A percentile compares a stretch with the other conserved stretches of the same genome.
These are phyloP conservation scores for Ascobolus immersus DNA, from an alignment of 495 filamentous ascomycete species.

Conservation along the genomic window DNA sequence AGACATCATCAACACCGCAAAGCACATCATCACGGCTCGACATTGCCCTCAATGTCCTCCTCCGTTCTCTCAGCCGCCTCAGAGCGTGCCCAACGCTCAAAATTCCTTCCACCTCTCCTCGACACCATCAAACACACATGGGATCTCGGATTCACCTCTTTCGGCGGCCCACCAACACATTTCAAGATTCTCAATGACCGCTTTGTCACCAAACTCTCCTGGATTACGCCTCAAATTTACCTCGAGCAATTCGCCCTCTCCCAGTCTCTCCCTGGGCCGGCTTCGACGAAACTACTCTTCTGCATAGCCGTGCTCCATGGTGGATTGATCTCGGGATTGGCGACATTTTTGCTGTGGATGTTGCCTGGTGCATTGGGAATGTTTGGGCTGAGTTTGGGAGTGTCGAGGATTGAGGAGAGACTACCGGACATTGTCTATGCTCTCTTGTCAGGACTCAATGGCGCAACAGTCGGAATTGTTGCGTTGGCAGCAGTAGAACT, in stretches of 20 bases:
- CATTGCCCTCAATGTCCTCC: too few species aligned
- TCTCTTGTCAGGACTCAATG: constrained; percentile 52
- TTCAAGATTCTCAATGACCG: constrained; percentile 34
- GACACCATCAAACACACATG: constrained; percentile 25
- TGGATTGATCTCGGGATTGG: constrained; percentile 34
- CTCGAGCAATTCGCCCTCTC: constrained; percentile 62
- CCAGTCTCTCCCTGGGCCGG: constrained; percentile 53
- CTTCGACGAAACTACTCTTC: constrained; percentile 55
- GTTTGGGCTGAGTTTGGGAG: constrained; percentile 44
- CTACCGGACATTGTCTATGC: constrained; percentile 47
- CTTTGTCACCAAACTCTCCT: constrained; percentile 35
- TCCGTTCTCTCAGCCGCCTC: too few species aligned
- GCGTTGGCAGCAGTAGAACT: constrained; percentile 54
- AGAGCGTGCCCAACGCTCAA: too few species aligned
- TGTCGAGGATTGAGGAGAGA: constrained; percentile 31
- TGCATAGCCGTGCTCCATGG: constrained; percentile 42
- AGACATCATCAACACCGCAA: too few species aligned
- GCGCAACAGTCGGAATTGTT: constrained; percentile 55
- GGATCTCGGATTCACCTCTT: constrained; percentile 35
- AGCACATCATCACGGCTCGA: too few species aligned
- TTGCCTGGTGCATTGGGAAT: constrained; percentile 53
- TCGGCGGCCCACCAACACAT: constrained; percentile 34
- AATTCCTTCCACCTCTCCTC: too few species aligned
- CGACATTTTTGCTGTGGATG: constrained; percentile 49
- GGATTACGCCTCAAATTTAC: constrained; percentile 60